These are phyloP conservation scores for Glarea lozoyensis DNA, from an alignment of 495 filamentous ascomycete species.

Conservation along the genomic window DNA sequence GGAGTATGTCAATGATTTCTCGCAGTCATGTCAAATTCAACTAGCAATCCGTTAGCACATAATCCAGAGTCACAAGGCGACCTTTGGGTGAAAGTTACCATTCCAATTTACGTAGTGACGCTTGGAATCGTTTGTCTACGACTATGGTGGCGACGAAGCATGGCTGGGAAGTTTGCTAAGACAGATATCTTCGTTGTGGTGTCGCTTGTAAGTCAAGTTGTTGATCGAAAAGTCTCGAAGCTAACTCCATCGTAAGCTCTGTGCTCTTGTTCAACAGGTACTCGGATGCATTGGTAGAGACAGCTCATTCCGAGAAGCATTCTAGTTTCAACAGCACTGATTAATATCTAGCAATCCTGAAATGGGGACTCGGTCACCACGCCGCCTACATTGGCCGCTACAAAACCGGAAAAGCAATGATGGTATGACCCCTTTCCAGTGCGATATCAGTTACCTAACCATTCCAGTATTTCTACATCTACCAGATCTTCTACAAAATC, in stretches of 20 bases:
- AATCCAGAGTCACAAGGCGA: slow-evolving; percentile 12
- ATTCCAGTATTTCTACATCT: slow-evolving; percentile 25
- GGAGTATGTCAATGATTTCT: too few species aligned
- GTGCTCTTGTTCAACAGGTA: slow-evolving; percentile 3
- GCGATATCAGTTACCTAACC: too few species aligned
- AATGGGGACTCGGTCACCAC: slow-evolving; percentile 9
- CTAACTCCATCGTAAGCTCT: too few species aligned
- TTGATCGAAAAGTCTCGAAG: too few species aligned
- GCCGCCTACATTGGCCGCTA: slow-evolving; percentile 1
- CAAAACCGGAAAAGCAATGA: background rate
- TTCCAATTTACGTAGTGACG: slow-evolving; percentile 11
- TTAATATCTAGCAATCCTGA: background rate
- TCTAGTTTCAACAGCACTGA: too few species aligned
- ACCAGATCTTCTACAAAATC: slow-evolving; percentile 31
- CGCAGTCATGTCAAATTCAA: slow-evolving; percentile 17
- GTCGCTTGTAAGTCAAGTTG: slow-evolving; percentile 3
- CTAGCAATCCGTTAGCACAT: slow-evolving; percentile 8
- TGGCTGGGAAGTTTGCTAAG: slow-evolving; percentile 17
- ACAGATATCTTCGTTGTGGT: slow-evolving; percentile 12
- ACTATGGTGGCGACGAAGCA: background rate
- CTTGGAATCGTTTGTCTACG: slow-evolving; percentile 13
- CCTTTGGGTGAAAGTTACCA: slow-evolving; percentile 17
- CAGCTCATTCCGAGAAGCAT: background rate
- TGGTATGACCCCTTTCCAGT: background rate
- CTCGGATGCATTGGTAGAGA: slow-evolving; percentile 3